A percentile compares a stretch with the other conserved stretches of the same genome.
These are phyloP conservation scores for Apiotrichum mycotoxinovorans DNA, from an alignment of 1,284 basidiomycete genomes.

Conservation along the genomic window DNA sequence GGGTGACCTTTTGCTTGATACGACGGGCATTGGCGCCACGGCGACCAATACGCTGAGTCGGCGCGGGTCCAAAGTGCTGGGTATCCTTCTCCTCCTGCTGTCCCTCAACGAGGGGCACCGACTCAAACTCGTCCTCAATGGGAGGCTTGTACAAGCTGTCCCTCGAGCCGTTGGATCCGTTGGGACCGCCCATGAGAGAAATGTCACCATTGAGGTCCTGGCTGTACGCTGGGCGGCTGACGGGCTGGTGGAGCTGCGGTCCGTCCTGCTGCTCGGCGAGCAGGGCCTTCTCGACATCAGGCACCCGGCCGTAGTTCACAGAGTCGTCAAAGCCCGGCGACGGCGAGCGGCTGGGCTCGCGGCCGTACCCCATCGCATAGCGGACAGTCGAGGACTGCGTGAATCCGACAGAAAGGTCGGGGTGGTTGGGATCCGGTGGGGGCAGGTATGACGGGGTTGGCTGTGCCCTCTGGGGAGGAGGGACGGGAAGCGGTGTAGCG, in stretches of 20 bases:
- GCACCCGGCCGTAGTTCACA: conserved; percentile 12
- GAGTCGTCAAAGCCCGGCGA: conserved; percentile 33
- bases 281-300: conserved; percentile 36
- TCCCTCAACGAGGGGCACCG: conserved; percentile 13
- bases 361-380: conserved; percentile 18
- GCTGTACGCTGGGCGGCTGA: conserved; percentile 1
- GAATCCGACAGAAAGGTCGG: conserved; percentile 36
- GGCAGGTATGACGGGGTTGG: conserved; percentile 37
- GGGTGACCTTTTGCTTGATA: conserved; percentile 50
- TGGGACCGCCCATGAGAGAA: conserved; percentile 1
- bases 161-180: conserved; percentile 1
- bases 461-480: conserved; percentile 9
- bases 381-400: conserved; percentile 32
- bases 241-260: not conserved
- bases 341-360: conserved; percentile 30
- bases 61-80: conserved; percentile 82
- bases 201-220: conserved; percentile 20
- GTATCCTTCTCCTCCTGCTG: conserved; percentile 50
- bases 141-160: conserved; percentile 15
- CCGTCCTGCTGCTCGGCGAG: conserved; percentile 15
- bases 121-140: conserved; percentile 18
- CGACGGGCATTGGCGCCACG: conserved; percentile 58
- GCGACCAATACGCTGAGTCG: conserved; percentile 68
- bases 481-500: conserved; percentile 1
- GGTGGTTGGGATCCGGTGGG: conserved; percentile 44